These are phyloP conservation scores for Chlorella variabilis DNA, from an alignment of 163 green algal species.

Conservation along the genomic window DNA sequence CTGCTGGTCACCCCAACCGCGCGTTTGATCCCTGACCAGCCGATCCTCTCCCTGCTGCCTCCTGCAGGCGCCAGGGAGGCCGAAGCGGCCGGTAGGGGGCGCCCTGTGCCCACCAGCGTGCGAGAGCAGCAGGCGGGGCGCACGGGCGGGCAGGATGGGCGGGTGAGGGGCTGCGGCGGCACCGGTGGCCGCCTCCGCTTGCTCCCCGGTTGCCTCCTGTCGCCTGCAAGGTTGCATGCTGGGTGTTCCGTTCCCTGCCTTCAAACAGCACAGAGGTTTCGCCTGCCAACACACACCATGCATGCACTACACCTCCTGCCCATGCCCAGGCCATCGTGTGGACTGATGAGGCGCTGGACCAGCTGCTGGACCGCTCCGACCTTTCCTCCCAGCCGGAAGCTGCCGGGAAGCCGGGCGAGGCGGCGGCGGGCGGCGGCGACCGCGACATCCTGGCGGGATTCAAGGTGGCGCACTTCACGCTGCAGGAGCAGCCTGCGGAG, in stretches of 20 bases:
- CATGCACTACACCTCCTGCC: background rate
- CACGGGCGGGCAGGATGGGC: constrained; percentile 4
- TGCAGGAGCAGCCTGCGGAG: background rate
- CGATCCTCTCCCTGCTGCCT: too few relatives aligned
- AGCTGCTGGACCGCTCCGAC: constrained; percentile 7
- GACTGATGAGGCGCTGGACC: constrained; percentile 11
- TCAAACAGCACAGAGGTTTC: too few relatives aligned
- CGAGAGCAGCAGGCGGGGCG: constrained; percentile 22
- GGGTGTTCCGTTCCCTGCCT: too few relatives aligned
- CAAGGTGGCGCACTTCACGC: constrained; percentile 29
- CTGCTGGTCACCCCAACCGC: too few relatives aligned
- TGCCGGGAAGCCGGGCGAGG: background rate
- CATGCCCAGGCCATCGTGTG: constrained; percentile 17
- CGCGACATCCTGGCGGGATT: constrained; percentile 20
- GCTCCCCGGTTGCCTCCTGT: too few relatives aligned
- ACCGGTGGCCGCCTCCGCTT: too few relatives aligned
- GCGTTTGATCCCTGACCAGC: too few relatives aligned
- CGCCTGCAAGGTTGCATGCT: too few relatives aligned
- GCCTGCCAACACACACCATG: too few relatives aligned
- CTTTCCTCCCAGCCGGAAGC: background rate
- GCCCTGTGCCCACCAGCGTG: background rate
- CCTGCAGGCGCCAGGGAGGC: background rate
- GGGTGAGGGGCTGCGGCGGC: background rate
- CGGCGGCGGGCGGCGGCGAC: background rate
- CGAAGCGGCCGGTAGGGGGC: background rate